Conservation (phyloP, 441 rosid genomes). For the California macrophylla region DNA sequence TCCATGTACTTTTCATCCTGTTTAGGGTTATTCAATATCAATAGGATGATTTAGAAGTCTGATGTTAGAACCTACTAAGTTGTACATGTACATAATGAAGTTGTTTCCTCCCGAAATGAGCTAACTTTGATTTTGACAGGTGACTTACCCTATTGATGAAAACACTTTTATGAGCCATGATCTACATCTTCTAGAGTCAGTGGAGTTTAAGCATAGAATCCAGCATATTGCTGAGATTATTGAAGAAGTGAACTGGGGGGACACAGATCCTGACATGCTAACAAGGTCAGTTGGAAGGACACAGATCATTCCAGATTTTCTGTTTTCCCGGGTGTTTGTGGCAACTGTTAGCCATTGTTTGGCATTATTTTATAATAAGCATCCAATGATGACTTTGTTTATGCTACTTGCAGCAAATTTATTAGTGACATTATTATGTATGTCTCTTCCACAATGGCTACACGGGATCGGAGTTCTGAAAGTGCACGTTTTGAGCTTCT, state of each 20-base stretch:
- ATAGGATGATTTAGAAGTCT: not conserved
- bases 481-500: conserved; percentile 88
- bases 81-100: not conserved
- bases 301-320: not conserved
- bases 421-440: conserved; percentile 75
- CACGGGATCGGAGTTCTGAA: conserved; percentile 86
- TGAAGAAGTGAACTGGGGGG: conserved; percentile 78
- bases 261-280: conserved; percentile 71
- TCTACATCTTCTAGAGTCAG: conserved; percentile 69
- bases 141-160: conserved; percentile 49
- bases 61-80: not conserved
- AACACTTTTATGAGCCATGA: conserved; percentile 73
- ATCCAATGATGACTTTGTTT: conserved; percentile 19
- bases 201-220: conserved; percentile 75
- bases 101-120: not conserved
- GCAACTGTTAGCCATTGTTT: not conserved
- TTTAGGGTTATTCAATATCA: not conserved
- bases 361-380: not conserved
- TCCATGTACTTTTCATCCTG: not conserved
- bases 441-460: conserved; percentile 81
- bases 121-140: conserved; percentile 31
- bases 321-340: not conserved
- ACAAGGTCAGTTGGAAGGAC: conserved; percentile 54
- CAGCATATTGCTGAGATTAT: conserved; percentile 70
- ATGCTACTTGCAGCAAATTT: conserved; percentile 63